A percentile compares a stretch with the other conserved stretches of the same genome.
phyloP scores from a whole-genome alignment of 2,329 filamentous ascomycete genomes.

The Phyllosticta paracitricarpa region DNA sequence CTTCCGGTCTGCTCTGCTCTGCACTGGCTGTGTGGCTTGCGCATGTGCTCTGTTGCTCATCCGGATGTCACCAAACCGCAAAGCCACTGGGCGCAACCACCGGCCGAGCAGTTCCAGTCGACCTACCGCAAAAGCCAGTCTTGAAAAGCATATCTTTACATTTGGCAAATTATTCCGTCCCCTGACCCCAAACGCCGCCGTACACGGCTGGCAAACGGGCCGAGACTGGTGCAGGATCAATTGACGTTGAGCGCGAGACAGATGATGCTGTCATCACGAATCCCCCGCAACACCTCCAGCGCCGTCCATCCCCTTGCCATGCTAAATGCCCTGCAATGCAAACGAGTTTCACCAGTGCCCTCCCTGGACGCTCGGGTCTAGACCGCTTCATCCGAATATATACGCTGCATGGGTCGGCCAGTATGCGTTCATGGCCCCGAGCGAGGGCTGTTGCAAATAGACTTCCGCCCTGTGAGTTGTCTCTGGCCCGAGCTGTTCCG shows the following conservation, averaged over 20 bases:
- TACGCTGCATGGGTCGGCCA: not conserved
- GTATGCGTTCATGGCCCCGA: not conserved
- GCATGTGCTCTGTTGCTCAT: not conserved
- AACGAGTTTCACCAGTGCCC: not conserved
- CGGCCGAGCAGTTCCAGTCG: not conserved
- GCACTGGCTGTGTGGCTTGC: not conserved
- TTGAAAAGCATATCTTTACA: not conserved
- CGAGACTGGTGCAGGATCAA: not conserved
- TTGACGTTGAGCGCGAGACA: not conserved
- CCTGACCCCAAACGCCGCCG: not conserved
- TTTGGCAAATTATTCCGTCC: not conserved
- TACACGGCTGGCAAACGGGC: not conserved
- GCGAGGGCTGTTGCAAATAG: slow-evolving; percentile 8
- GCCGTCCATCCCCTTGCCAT: not conserved
- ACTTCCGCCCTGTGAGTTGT: slow-evolving; percentile 4
- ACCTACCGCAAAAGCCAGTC: not conserved
- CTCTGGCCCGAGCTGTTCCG: not conserved
- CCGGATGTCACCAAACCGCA: not conserved
- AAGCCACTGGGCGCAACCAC: not conserved
- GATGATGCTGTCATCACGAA: not conserved
- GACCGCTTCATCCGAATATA: not conserved
- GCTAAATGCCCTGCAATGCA: not conserved
- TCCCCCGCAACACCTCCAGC: not conserved
- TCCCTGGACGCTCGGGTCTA: not conserved
- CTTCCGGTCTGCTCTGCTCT: not conserved